Percentiles rank a stretch among this genome's conserved stretches.
Evolutionary conservation across 2,329 filamentous ascomycete species (phyloP).

Genomic region (Corniculantispora saksenae): DNA sequence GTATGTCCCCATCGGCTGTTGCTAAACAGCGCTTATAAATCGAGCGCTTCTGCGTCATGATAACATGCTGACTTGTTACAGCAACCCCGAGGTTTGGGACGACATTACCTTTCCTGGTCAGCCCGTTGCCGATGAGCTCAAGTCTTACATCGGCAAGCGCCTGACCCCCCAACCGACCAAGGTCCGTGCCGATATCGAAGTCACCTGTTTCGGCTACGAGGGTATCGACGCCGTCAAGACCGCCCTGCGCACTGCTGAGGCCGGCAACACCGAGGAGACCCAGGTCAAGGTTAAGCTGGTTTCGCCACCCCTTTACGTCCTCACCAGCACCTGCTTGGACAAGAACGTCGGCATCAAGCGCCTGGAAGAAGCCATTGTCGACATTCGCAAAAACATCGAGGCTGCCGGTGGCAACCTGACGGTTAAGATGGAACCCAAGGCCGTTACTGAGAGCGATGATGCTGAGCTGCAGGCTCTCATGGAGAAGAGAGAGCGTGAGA

Average conservation of each 20-base stretch:
- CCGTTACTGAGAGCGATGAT: conserved; percentile 97
- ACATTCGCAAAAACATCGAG: conserved; percentile 80
- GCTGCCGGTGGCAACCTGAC: conserved; percentile 75
- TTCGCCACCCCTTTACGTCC: conserved; percentile 93
- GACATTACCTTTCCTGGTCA: conserved; percentile 88
- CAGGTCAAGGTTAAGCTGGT: conserved; percentile 98
- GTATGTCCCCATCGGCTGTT: conserved; percentile 49
- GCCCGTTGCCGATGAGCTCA: conserved; percentile 82
- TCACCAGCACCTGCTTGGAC: conserved; percentile 93
- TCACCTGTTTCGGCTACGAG: conserved; percentile 93
- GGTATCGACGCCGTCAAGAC: conserved; percentile 98
- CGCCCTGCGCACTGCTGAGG: conserved; percentile 87
- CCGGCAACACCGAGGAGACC: conserved; percentile 85
- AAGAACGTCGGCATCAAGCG: conserved; percentile 83
- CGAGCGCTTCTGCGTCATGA: no score
- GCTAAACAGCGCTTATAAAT: neutral
- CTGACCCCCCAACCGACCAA: conserved; percentile 98
- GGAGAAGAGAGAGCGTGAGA: conserved; percentile 98
- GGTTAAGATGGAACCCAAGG: conserved; percentile 99
- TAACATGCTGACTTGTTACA: conserved; percentile 37
- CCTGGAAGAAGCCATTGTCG: conserved; percentile 85
- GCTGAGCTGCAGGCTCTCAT: conserved; percentile 95
- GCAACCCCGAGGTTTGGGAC: conserved; percentile 94
- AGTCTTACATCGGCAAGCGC: conserved; percentile 94
- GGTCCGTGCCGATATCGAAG: conserved; percentile 95